Percentiles rank a stretch among this genome's conserved stretches.
These are phyloP conservation scores for Echria macrotheca DNA, from an alignment of 495 filamentous ascomycete species.

Conservation along the genomic window DNA sequence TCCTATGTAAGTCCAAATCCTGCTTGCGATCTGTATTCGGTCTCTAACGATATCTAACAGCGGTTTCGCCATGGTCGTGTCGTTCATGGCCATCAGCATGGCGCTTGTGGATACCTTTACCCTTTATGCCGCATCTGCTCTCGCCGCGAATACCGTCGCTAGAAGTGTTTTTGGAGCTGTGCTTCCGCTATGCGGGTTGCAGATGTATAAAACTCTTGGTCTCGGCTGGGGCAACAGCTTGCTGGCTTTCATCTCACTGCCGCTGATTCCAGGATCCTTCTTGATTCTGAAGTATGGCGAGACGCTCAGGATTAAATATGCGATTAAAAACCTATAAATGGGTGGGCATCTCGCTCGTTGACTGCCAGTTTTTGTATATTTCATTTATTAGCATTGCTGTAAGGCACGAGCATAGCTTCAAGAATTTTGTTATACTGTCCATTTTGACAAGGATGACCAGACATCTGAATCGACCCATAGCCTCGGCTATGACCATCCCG, in stretches of 20 bases:
- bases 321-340: constrained; percentile 33
- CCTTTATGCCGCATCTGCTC: constrained; percentile 55
- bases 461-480: neutral
- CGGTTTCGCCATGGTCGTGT: constrained; percentile 42
- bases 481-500: constrained; percentile 4
- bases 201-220: constrained; percentile 49
- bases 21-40: constrained; percentile 37
- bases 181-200: constrained; percentile 50
- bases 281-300: constrained; percentile 50
- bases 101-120: constrained; percentile 53
- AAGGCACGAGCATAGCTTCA: no score
- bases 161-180: constrained; percentile 52
- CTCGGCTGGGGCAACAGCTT: constrained; percentile 60
- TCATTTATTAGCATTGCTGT: neutral
- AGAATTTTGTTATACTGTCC: no score
- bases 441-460: no score
- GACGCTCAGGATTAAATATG: constrained; percentile 39
- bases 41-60: constrained; percentile 26
- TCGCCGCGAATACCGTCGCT: constrained; percentile 49
- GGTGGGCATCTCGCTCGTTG: neutral
- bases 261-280: constrained; percentile 46
- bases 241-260: constrained; percentile 49
- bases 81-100: constrained; percentile 40
- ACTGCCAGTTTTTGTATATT: neutral
- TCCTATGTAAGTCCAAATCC: constrained; percentile 40